These are phyloP conservation scores for Brassica hybrid DNA, from an alignment of 441 rosid species.

Conservation along the genomic window DNA sequence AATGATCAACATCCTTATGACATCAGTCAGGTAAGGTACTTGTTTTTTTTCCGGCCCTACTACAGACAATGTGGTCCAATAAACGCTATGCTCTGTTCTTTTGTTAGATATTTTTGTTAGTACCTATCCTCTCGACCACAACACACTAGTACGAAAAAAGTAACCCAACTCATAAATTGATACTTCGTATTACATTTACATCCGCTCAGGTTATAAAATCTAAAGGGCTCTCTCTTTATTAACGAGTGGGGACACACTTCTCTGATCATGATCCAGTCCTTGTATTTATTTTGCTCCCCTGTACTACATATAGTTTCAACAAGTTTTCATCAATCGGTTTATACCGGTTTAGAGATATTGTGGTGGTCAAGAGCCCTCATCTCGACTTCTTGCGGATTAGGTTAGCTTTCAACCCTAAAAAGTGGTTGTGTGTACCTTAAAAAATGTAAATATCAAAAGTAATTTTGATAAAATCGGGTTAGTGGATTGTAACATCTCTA, in stretches of 20 bases:
- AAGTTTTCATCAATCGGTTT: conserved; percentile 9
- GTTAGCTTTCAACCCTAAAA: too few relatives aligned
- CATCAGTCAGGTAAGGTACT: conserved; percentile 29
- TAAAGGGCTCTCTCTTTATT: conserved; percentile 14
- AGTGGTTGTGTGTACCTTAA: too few relatives aligned
- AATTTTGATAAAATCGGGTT: too few relatives aligned
- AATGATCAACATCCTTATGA: conserved; percentile 30
- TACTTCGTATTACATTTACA: conserved; percentile 25
- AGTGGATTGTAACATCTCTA: too few relatives aligned
- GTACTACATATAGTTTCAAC: conserved; percentile 17
- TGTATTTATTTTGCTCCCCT: conserved; percentile 16
- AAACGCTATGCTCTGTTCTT: background rate
- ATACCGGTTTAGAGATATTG: background rate
- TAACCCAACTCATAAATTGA: conserved; percentile 35
- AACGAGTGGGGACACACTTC: conserved; percentile 31
- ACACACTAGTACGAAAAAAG: conserved; percentile 32
- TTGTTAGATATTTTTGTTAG: conserved; percentile 28
- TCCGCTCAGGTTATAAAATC: conserved; percentile 35
- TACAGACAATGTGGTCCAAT: background rate
- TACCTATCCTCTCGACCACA: conserved; percentile 25
- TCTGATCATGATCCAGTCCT: conserved; percentile 24
- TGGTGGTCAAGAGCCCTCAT: too few relatives aligned
- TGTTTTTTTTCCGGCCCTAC: background rate
- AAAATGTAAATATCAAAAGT: too few relatives aligned
- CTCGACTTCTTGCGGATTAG: too few relatives aligned